These are phyloP conservation scores for Coix lacrymajobi DNA, from an alignment of 176 grass and related monocot genomes.

Conservation along the genomic window DNA sequence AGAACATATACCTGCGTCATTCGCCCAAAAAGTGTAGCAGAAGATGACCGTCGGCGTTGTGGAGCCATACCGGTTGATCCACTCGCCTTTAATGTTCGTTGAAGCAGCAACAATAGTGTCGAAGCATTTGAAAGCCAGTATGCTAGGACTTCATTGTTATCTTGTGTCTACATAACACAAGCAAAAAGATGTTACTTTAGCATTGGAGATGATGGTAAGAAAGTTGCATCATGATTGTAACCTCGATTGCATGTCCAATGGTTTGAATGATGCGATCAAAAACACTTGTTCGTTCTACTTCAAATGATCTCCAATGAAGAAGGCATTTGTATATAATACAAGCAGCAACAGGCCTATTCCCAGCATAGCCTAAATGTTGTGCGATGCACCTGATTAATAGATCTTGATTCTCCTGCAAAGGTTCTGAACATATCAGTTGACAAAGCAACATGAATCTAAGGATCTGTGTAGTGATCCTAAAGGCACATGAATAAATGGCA, in stretches of 20 bases:
- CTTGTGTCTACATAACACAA: conserved; percentile 81
- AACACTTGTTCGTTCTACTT: conserved; percentile 98
- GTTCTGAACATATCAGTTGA: conserved; percentile 12
- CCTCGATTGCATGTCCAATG: conserved; percentile 98
- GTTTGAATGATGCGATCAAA: conserved; percentile 99
- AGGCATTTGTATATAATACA: conserved; percentile 99
- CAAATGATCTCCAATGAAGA: conserved; percentile 99
- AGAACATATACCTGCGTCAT: conserved; percentile 75
- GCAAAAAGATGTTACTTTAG: conserved; percentile 24
- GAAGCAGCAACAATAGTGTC: conserved; percentile 82
- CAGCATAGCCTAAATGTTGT: conserved; percentile 86
- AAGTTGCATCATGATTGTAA: conserved; percentile 35
- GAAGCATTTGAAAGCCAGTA: conserved; percentile 99
- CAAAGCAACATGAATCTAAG: conserved; percentile 1
- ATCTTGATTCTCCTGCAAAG: conserved; percentile 92
- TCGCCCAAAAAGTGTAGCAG: conserved; percentile 94
- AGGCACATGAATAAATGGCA: neutral
- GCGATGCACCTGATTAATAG: conserved; percentile 93
- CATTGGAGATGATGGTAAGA: conserved; percentile 9
- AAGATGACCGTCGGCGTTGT: conserved; percentile 80
- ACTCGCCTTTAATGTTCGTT: conserved; percentile 90
- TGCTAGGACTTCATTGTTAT: conserved; percentile 90
- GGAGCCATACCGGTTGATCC: conserved; percentile 91
- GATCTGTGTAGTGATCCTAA: neutral
- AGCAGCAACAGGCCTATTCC: conserved; percentile 75